phyloP scores from a whole-genome alignment of 176 grass and related monocot genomes.

The Typha latifolia region DNA sequence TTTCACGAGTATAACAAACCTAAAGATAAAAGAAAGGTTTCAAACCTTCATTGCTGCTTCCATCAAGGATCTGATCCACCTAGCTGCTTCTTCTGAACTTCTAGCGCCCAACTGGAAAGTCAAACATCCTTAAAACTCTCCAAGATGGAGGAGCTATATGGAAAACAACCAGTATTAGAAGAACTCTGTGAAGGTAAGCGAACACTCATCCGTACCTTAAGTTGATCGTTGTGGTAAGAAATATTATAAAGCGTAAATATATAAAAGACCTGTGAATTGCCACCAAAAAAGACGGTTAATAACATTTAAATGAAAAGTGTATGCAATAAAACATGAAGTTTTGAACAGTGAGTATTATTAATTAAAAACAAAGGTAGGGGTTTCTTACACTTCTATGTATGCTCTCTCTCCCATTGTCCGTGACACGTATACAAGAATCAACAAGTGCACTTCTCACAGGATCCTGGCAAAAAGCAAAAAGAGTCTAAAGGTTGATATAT shows the following conservation, averaged over 20 bases:
- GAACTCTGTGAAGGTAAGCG: constrained; percentile 1
- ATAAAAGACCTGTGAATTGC: constrained; percentile 62
- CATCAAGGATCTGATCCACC: constrained; percentile 78
- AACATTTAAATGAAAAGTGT: not conserved
- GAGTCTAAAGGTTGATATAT: constrained; percentile 2
- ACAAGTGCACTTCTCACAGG: constrained; percentile 81
- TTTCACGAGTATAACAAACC: not conserved
- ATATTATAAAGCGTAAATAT: constrained; percentile 87
- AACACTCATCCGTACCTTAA: constrained; percentile 50
- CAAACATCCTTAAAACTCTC: not conserved
- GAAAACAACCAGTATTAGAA: constrained; percentile 12
- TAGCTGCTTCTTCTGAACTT: constrained; percentile 96
- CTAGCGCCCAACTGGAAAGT: constrained; percentile 76
- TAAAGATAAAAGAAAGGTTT: not conserved
- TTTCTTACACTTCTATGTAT: constrained; percentile 73
- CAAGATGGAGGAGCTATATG: not conserved
- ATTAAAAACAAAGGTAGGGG: not conserved
- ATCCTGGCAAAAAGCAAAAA: constrained; percentile 41
- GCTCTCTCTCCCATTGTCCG: constrained; percentile 85
- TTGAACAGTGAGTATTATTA: constrained; percentile 2
- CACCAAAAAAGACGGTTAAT: not conserved
- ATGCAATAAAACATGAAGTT: constrained; percentile 4
- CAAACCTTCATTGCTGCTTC: constrained; percentile 68
- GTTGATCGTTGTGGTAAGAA: constrained; percentile 72
- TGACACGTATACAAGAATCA: constrained; percentile 70